A percentile compares a stretch with the other conserved stretches of the same genome.
These are phyloP conservation scores for Acanthamoeba triangularis DNA, from an alignment of 208 protist genomes.

Conservation along the genomic window DNA sequence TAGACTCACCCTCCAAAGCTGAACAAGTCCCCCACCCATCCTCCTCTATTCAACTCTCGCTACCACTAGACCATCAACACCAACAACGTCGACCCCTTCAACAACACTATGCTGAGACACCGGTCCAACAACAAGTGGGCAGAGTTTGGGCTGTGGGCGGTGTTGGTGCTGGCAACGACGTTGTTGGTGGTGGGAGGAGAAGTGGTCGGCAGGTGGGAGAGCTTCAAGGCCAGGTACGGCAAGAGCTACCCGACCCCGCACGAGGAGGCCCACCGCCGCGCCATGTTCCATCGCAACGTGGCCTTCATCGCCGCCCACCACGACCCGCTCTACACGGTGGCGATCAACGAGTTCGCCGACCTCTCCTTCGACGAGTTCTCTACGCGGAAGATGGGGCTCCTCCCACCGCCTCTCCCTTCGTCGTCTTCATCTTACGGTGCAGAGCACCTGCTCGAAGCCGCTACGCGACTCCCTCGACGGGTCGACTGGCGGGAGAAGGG, in stretches of 20 bases:
- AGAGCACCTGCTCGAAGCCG: not conserved
- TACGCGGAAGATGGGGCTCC: conserved; percentile 6
- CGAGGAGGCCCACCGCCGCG: not conserved
- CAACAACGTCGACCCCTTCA: not conserved
- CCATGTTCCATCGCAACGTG: not conserved
- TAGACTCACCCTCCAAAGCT: no score
- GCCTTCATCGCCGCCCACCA: no score
- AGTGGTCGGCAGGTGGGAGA: not conserved
- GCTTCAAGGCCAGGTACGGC: not conserved
- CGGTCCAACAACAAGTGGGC: not conserved
- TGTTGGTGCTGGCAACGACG: not conserved
- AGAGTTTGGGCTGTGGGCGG: not conserved
- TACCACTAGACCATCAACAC: not conserved
- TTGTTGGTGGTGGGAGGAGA: not conserved
- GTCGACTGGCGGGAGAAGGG: conserved; percentile 94
- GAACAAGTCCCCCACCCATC: no score
- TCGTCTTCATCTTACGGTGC: not conserved
- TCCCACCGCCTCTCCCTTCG: not conserved
- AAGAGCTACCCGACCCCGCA: not conserved
- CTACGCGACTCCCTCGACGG: conserved; percentile 38
- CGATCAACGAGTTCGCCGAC: no score
- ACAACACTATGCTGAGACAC: not conserved
- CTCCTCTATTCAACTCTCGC: no score
- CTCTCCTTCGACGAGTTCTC: no score
- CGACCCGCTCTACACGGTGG: no score